phyloP scores from a whole-genome alignment of 768 basidiomycete genomes.

The Vararia minispora region DNA sequence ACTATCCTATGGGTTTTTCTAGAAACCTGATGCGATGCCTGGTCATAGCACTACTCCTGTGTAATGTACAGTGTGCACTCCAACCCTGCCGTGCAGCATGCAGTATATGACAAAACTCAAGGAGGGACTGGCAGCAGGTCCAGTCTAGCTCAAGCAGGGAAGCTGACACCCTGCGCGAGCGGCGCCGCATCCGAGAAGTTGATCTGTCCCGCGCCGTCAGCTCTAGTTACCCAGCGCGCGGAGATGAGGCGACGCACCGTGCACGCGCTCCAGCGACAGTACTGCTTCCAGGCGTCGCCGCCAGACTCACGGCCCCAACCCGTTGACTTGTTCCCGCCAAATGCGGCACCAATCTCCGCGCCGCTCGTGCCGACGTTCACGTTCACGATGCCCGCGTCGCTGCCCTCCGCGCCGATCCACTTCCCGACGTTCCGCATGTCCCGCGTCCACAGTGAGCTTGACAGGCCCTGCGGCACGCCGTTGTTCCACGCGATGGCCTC shows the following conservation, averaged over 20 bases:
- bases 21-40: no score
- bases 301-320: slow-evolving; percentile 96
- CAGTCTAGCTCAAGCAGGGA: slow-evolving; percentile 33
- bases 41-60: no score
- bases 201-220: no score
- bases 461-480: slow-evolving; percentile 83
- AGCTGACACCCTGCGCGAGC: slow-evolving; percentile 88
- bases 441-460: slow-evolving; percentile 85
- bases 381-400: slow-evolving; percentile 89
- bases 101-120: no score
- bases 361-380: slow-evolving; percentile 66
- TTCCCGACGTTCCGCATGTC: slow-evolving; percentile 76
- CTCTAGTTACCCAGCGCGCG: no score
- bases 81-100: no score
- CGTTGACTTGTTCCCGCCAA: slow-evolving; percentile 92
- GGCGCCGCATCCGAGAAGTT: slow-evolving; percentile 88
- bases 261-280: slow-evolving; percentile 85
- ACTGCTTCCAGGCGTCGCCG: slow-evolving; percentile 98
- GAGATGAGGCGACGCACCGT: no score
- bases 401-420: slow-evolving; percentile 87
- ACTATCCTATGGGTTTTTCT: no score
- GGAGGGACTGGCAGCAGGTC: no score
- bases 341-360: slow-evolving; percentile 75
- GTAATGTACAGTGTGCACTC: no score
- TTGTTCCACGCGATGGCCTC: slow-evolving; percentile 89